phyloP scores from a whole-genome alignment of 2,329 filamentous ascomycete genomes.

The Celoporthe dispersa region DNA sequence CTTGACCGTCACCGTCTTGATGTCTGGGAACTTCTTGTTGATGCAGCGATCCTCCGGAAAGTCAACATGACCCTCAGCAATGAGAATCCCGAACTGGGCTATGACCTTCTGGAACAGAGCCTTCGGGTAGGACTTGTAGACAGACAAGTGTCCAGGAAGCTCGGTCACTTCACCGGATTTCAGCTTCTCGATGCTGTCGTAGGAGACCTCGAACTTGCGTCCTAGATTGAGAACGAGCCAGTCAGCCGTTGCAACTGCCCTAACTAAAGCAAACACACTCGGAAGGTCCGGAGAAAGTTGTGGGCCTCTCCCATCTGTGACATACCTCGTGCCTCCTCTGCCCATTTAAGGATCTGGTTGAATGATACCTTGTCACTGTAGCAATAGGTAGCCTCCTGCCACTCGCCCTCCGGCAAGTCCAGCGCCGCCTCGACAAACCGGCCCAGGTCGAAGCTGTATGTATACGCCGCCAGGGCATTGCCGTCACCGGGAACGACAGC shows the following conservation, averaged over 20 bases:
- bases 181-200: constrained; percentile 6
- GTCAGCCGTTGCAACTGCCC: neutral
- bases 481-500: neutral
- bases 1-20: neutral
- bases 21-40: neutral
- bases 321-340: constrained; percentile 9
- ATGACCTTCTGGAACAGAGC: neutral
- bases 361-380: neutral
- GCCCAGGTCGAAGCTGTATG: neutral
- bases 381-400: constrained; percentile 5
- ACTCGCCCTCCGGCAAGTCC: constrained; percentile 4
- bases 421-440: neutral
- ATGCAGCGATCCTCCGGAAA: neutral
- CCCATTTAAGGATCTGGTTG: neutral
- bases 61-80: neutral
- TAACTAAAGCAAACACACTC: too few relatives aligned
- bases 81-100: neutral
- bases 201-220: neutral
- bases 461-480: neutral
- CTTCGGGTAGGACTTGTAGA: neutral
- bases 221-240: neutral
- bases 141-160: neutral
- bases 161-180: neutral
- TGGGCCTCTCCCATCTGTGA: neutral
- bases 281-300: too few relatives aligned